phyloP scores from a whole-genome alignment of 179 eudicot genomes.

The Carnegiea gigantea region DNA sequence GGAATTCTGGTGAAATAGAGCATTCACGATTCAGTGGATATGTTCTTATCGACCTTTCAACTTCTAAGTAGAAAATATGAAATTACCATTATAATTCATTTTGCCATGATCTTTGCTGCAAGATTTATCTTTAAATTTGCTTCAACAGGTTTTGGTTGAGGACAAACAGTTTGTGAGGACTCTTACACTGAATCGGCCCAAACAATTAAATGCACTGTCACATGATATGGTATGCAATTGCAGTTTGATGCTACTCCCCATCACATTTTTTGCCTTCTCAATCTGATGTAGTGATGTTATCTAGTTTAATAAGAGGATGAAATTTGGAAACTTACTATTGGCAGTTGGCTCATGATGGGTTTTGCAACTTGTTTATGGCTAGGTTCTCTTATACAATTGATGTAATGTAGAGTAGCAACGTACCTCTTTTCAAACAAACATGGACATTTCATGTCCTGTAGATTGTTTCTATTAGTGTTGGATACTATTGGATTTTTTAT shows the following conservation, averaged over 20 bases:
- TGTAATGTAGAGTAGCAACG: not conserved
- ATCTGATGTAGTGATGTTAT: not conserved
- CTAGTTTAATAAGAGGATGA: not conserved
- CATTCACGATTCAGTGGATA: not conserved
- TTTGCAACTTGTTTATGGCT: not conserved
- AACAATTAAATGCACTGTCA: slow-evolving; percentile 82
- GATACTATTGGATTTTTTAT: no score
- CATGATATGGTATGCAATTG: slow-evolving; percentile 56
- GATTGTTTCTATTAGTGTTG: no score
- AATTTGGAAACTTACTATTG: not conserved
- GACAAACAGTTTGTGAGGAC: slow-evolving; percentile 38
- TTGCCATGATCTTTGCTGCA: not conserved
- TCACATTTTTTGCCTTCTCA: not conserved
- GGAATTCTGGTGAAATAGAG: not conserved
- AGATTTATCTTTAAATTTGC: slow-evolving; percentile 14
- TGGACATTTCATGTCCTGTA: not conserved
- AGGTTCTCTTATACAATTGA: not conserved
- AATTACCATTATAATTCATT: not conserved
- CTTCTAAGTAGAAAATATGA: not conserved
- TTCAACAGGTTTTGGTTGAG: slow-evolving; percentile 64
- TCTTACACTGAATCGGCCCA: slow-evolving; percentile 66
- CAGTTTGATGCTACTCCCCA: not conserved
- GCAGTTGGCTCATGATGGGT: not conserved
- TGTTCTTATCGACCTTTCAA: not conserved
- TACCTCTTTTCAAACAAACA: not conserved